Evolutionary conservation across 805 yeast genomes (phyloP).

Genomic region (Kuraishia floccosa): DNA sequence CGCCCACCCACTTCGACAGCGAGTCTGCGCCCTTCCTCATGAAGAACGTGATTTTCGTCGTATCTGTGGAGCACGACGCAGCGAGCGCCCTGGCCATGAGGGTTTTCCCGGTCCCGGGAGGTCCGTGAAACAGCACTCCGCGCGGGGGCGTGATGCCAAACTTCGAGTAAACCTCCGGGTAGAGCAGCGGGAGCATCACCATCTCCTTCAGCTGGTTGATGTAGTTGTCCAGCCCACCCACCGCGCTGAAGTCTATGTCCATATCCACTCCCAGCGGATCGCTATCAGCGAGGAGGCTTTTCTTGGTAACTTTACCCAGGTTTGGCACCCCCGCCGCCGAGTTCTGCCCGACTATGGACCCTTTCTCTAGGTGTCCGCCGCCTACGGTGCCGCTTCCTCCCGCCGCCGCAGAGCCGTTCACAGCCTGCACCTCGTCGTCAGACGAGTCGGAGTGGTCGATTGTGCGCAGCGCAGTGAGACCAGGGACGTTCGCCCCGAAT

Average conservation of each 20-base stretch:
- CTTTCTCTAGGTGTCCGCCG: conserved; percentile 9
- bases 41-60: conserved; percentile 83
- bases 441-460: conserved; percentile 33
- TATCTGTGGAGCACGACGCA: conserved; percentile 81
- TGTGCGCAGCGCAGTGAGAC: conserved; percentile 23
- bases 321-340: conserved; percentile 2
- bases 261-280: conserved; percentile 87
- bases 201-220: conserved; percentile 91
- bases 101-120: conserved; percentile 99
- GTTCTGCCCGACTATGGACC: conserved; percentile 25
- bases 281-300: conserved; percentile 67
- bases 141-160: conserved; percentile 93
- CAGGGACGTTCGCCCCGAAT: conserved; percentile 59
- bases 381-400: not conserved
- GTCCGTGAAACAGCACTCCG: conserved; percentile 96
- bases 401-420: conserved; percentile 1
- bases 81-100: conserved; percentile 97
- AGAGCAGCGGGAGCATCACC: conserved; percentile 87
- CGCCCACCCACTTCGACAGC: conserved; percentile 97
- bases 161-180: conserved; percentile 86
- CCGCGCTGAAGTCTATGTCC: conserved; percentile 51
- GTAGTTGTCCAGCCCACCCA: conserved; percentile 89
- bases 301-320: conserved; percentile 18
- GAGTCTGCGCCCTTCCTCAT: conserved; percentile 99
- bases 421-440: conserved; percentile 26